phyloP scores from a whole-genome alignment of 169 alveolate genomes.

The Eimeria sp. region DNA sequence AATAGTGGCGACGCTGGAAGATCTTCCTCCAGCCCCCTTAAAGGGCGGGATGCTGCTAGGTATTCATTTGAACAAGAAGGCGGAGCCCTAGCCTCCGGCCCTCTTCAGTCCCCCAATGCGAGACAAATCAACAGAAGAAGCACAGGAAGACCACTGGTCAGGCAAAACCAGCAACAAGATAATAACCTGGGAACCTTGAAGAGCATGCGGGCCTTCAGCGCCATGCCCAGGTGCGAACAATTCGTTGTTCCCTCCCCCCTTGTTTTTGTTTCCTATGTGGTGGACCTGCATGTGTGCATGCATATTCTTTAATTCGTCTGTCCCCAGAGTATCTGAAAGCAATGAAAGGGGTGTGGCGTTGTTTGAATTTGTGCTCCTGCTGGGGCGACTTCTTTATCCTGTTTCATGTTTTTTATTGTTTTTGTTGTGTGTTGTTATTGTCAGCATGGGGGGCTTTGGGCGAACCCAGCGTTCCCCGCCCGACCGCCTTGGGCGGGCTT shows the following conservation, averaged over 20 bases:
- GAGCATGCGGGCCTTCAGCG: slow-evolving; percentile 33
- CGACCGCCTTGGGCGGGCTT: not conserved
- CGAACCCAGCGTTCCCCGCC: not conserved
- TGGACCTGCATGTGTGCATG: too few relatives aligned
- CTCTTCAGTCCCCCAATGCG: slow-evolving; percentile 4
- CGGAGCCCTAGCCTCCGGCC: not conserved
- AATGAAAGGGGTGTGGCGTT: too few relatives aligned
- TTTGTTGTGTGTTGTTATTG: not conserved
- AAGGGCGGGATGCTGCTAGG: not conserved
- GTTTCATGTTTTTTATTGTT: too few relatives aligned
- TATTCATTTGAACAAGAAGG: not conserved
- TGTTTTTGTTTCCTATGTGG: not conserved
- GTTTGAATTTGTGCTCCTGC: too few relatives aligned
- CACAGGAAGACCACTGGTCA: not conserved
- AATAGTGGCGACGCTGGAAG: not conserved
- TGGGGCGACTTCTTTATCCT: too few relatives aligned
- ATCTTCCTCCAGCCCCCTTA: not conserved
- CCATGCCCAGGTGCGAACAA: slow-evolving; percentile 37
- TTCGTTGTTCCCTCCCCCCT: not conserved
- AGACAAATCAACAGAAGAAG: not conserved
- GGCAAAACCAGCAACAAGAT: not conserved
- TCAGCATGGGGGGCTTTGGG: not conserved
- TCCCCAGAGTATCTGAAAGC: too few relatives aligned
- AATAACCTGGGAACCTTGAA: not conserved
- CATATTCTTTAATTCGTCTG: too few relatives aligned